These are phyloP conservation scores for Fagus sylvatica DNA, from an alignment of 306 rosid species.

Conservation along the genomic window DNA sequence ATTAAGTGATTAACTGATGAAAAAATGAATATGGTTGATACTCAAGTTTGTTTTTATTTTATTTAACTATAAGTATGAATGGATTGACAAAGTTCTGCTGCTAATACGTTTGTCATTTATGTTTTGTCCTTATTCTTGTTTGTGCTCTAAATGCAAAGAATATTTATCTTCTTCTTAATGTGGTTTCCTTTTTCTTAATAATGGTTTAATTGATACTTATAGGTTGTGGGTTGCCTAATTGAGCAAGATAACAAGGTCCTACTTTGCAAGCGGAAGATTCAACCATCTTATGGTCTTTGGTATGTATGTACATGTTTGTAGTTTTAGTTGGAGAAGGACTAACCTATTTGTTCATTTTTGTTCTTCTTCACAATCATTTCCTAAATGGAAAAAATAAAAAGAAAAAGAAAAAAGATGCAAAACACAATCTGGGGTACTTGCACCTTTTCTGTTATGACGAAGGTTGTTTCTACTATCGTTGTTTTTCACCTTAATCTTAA, in stretches of 20 bases:
- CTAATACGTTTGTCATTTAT: constrained; percentile 9
- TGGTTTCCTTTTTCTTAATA: constrained; percentile 28
- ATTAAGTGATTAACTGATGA: background rate
- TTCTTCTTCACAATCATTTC: constrained; percentile 17
- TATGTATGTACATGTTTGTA: constrained; percentile 36
- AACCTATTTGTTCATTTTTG: constrained; percentile 21
- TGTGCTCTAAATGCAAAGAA: background rate
- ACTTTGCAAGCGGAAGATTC: constrained; percentile 97
- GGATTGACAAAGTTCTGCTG: constrained; percentile 10
- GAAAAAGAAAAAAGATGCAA: background rate
- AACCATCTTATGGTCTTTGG: constrained; percentile 97
- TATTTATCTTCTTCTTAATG: constrained; percentile 31
- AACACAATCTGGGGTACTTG: constrained; percentile 11
- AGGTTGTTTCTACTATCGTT: constrained; percentile 23
- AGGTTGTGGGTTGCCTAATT: constrained; percentile 96
- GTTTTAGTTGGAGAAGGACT: background rate
- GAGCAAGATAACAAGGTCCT: constrained; percentile 78
- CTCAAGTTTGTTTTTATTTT: background rate
- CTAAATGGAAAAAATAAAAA: background rate
- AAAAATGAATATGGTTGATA: background rate
- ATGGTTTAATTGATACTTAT: constrained; percentile 23
- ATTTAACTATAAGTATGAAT: background rate
- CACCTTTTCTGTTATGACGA: constrained; percentile 19
- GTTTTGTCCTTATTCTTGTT: constrained; percentile 8
- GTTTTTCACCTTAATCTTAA: constrained; percentile 18